Evolutionary conservation across 768 basidiomycete species (phyloP).

Genomic region (Boletales sp.): DNA sequence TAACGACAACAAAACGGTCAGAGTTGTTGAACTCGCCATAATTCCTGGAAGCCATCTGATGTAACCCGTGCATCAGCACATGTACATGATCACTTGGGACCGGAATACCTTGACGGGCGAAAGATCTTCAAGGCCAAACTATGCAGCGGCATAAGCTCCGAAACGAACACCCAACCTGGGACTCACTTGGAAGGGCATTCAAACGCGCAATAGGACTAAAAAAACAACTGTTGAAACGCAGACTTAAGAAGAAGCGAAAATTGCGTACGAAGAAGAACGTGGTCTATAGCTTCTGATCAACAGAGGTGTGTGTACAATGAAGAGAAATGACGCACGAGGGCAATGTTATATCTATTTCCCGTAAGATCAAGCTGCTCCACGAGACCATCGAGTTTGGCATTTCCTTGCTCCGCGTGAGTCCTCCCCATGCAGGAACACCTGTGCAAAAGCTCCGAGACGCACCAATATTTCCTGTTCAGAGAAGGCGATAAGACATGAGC

Average conservation of each 20-base stretch:
- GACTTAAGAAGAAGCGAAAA: background rate
- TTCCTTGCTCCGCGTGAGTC: conserved; percentile 34
- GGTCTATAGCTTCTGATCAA: conserved; percentile 37
- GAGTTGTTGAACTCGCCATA: conserved; percentile 38
- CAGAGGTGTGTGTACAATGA: background rate
- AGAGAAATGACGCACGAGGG: conserved; percentile 44
- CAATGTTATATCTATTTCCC: conserved; percentile 62
- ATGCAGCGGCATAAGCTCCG: background rate
- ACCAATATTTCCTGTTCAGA: conserved; percentile 55
- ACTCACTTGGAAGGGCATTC: conserved; percentile 68
- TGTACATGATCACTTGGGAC: background rate
- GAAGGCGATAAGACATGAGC: background rate
- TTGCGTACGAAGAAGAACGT: conserved; percentile 65
- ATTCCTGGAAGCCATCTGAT: conserved; percentile 61
- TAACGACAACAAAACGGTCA: background rate
- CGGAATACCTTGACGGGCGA: conserved; percentile 54
- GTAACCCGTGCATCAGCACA: conserved; percentile 11
- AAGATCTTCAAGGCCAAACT: conserved; percentile 53
- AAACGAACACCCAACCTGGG: background rate
- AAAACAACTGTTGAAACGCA: background rate
- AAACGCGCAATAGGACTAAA: conserved; percentile 37
- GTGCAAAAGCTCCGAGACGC: conserved; percentile 1
- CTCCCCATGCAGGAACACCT: background rate
- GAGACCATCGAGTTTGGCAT: conserved; percentile 66
- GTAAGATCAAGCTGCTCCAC: conserved; percentile 50